Conservation (phyloP, 129 eudicot species). For the Erigeron canadensis region DNA sequence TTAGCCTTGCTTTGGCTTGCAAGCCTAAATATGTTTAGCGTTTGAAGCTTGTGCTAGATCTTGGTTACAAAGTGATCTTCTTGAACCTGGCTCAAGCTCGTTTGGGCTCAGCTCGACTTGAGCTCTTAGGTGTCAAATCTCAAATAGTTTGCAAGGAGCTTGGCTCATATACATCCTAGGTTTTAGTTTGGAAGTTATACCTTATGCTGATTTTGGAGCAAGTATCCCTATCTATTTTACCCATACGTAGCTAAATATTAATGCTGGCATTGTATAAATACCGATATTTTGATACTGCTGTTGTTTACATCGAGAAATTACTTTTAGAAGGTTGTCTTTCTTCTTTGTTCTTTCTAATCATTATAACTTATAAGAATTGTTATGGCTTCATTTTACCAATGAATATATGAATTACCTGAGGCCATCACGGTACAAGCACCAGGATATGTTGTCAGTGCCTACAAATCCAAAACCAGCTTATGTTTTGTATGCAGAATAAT, state of each 20-base stretch:
- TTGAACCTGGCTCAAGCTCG: too few relatives aligned
- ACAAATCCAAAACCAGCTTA: too few relatives aligned
- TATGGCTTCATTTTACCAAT: background rate
- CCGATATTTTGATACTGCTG: background rate
- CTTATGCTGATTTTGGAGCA: background rate
- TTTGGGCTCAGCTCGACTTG: too few relatives aligned
- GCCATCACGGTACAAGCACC: background rate
- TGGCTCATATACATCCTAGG: background rate
- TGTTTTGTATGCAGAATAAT: too few relatives aligned
- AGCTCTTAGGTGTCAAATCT: too few relatives aligned
- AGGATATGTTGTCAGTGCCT: too few relatives aligned
- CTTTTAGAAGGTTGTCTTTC: background rate
- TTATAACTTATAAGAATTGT: slow-evolving; percentile 1
- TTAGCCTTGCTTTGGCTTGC: too few relatives aligned
- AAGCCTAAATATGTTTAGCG: too few relatives aligned
- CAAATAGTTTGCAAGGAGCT: too few relatives aligned
- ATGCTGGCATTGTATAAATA: background rate
- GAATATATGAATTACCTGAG: background rate
- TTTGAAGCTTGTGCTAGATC: too few relatives aligned
- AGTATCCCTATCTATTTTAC: background rate
- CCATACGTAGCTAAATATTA: slow-evolving; percentile 1
- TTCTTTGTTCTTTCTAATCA: slow-evolving; percentile 2
- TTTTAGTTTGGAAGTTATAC: background rate
- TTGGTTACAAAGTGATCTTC: too few relatives aligned
- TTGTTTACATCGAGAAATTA: background rate